Evolutionary conservation across 176 grass and related monocot genomes (phyloP).

Genomic region (Phragmites australis): DNA sequence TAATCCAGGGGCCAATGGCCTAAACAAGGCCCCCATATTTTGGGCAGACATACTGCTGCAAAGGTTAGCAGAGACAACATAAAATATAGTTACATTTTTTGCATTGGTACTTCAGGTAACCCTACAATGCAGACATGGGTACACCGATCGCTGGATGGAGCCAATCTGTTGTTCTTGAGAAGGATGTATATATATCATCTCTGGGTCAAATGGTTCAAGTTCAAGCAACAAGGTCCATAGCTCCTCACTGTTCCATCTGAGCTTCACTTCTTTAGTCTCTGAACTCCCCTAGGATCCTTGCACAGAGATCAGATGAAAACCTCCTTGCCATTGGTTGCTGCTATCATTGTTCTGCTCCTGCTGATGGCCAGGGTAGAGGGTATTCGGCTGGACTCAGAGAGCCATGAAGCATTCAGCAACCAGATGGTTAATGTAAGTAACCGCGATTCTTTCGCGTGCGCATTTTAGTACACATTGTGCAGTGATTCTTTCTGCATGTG

Average conservation of each 20-base stretch:
- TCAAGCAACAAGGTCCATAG: slow-evolving; percentile 33
- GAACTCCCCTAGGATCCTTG: not conserved
- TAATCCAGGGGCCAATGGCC: slow-evolving; percentile 52
- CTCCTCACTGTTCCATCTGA: slow-evolving; percentile 37
- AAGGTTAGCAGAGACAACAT: slow-evolving; percentile 36
- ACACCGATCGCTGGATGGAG: slow-evolving; percentile 45
- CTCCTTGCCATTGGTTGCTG: not conserved
- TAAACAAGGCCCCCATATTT: slow-evolving; percentile 48
- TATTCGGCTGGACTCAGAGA: slow-evolving; percentile 60
- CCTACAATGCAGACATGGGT: slow-evolving; percentile 49
- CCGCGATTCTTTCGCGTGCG: not conserved
- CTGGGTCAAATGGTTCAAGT: slow-evolving; percentile 41
- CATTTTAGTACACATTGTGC: not conserved
- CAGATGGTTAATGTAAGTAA: slow-evolving; percentile 44
- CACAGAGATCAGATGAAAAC: slow-evolving; percentile 31
- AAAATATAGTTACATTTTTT: slow-evolving; percentile 33
- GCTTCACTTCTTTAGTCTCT: not conserved
- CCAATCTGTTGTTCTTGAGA: slow-evolving; percentile 4
- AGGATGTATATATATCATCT: slow-evolving; percentile 39
- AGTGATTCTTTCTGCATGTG: not conserved
- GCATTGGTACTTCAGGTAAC: slow-evolving; percentile 42
- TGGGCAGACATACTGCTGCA: slow-evolving; percentile 46
- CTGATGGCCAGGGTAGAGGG: slow-evolving; percentile 35
- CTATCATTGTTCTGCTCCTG: slow-evolving; percentile 35
- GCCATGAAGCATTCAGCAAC: slow-evolving; percentile 40